phyloP scores from a whole-genome alignment of 2,329 filamentous ascomycete species.

The Epichloe bromicola region DNA sequence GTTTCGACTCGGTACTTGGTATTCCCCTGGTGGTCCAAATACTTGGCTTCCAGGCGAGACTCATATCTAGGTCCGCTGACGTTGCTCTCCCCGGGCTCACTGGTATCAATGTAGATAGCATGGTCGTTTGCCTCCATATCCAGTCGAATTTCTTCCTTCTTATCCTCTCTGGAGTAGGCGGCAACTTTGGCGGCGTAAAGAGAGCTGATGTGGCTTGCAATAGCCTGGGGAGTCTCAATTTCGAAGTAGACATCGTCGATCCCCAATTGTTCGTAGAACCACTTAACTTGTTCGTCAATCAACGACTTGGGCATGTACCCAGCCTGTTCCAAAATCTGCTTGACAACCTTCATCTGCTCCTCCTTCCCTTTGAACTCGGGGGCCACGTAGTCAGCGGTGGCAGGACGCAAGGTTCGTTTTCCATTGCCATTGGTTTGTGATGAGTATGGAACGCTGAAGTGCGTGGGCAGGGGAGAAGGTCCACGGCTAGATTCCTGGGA shows the following conservation, averaged over 20 bases:
- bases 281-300: conserved; percentile 73
- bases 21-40: conserved; percentile 67
- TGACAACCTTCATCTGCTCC: conserved; percentile 81
- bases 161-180: conserved; percentile 83
- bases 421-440: conserved; percentile 41
- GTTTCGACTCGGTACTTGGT: conserved; percentile 88
- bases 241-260: conserved; percentile 99
- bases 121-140: conserved; percentile 94
- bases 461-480: conserved; percentile 84
- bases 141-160: conserved; percentile 83
- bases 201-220: conserved; percentile 88
- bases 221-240: conserved; percentile 72
- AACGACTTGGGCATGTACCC: conserved; percentile 79
- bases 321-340: conserved; percentile 62
- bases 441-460: conserved; percentile 58
- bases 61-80: conserved; percentile 81
- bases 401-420: conserved; percentile 68
- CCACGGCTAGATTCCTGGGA: conserved; percentile 39
- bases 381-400: conserved; percentile 87
- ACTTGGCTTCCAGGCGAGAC: conserved; percentile 86
- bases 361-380: conserved; percentile 88
- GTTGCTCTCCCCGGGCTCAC: conserved; percentile 69
- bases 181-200: conserved; percentile 95
- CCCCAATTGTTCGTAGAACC: conserved; percentile 96
- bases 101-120: conserved; percentile 97